These are phyloP conservation scores for Paecilomyces formosus DNA, from an alignment of 2,329 filamentous ascomycete species.

Conservation along the genomic window DNA sequence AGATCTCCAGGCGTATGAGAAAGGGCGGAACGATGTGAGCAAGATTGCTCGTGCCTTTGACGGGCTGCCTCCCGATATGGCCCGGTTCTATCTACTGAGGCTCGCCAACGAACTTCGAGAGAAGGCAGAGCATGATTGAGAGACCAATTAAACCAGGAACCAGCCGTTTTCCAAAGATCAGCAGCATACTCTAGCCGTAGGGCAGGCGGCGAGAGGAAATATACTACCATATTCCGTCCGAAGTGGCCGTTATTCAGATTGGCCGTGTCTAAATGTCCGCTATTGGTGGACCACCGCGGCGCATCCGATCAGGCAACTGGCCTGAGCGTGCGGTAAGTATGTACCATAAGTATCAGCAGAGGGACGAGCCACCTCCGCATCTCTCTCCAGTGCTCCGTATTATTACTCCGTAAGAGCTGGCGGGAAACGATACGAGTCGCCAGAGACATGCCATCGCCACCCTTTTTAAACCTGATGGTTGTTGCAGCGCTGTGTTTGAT, in stretches of 20 bases:
- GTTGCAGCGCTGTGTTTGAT: too few relatives aligned
- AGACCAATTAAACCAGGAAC: not conserved
- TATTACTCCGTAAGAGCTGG: not conserved
- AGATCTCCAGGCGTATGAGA: constrained; percentile 78
- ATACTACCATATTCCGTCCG: too few relatives aligned
- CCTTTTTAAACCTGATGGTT: too few relatives aligned
- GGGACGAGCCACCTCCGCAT: not conserved
- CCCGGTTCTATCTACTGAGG: constrained; percentile 67
- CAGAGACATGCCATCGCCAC: not conserved
- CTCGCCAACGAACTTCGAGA: constrained; percentile 60
- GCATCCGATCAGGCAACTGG: not conserved
- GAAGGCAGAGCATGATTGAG: constrained; percentile 8
- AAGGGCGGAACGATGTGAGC: constrained; percentile 63
- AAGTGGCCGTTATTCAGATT: too few relatives aligned
- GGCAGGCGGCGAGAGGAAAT: too few relatives aligned
- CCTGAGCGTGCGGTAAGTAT: not conserved
- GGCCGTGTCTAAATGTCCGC: not conserved
- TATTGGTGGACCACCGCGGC: not conserved
- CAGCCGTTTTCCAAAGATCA: not conserved
- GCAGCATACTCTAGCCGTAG: not conserved
- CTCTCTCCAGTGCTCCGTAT: not conserved
- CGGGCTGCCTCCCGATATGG: constrained; percentile 56
- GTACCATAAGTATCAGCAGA: too few relatives aligned
- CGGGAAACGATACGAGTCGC: not conserved
- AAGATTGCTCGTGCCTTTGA: constrained; percentile 47